Percentiles rank a stretch among this genome's conserved stretches.
Conservation (phyloP, 805 yeast genomes). For the Candida krabiensis region DNA sequence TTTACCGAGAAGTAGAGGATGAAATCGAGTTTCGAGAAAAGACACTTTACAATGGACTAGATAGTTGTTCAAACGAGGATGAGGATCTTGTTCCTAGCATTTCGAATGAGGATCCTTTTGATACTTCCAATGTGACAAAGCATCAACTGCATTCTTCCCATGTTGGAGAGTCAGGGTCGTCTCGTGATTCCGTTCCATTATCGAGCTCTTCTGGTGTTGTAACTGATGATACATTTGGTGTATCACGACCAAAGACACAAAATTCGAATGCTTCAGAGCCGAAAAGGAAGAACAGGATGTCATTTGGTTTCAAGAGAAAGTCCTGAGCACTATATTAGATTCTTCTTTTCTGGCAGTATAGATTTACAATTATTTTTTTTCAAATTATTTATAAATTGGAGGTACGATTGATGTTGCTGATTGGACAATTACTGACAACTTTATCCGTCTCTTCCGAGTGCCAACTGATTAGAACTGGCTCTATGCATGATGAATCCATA, state of each 20-base stretch:
- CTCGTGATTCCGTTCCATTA: neutral
- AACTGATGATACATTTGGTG: constrained; percentile 1
- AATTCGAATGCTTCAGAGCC: neutral
- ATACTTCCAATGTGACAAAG: too few relatives aligned
- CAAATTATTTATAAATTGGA: too few relatives aligned
- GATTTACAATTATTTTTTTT: too few relatives aligned
- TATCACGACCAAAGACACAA: neutral
- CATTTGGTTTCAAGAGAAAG: constrained; percentile 20
- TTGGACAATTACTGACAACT: too few relatives aligned
- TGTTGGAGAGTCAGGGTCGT: neutral
- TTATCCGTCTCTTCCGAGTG: too few relatives aligned
- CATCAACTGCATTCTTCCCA: neutral
- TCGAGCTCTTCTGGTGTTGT: neutral
- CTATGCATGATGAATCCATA: too few relatives aligned
- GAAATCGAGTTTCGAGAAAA: constrained; percentile 34
- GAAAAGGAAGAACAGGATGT: constrained; percentile 19
- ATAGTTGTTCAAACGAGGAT: constrained; percentile 20
- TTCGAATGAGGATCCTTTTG: too few relatives aligned
- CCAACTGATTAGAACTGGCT: too few relatives aligned
- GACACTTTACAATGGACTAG: constrained; percentile 31
- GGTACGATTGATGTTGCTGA: too few relatives aligned
- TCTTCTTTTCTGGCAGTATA: neutral
- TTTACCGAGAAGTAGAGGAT: constrained; percentile 62
- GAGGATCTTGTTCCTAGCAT: constrained; percentile 6
- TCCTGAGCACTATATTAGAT: neutral